Conservation (phyloP, 441 rosid genomes). For the Pelargonium australe region DNA sequence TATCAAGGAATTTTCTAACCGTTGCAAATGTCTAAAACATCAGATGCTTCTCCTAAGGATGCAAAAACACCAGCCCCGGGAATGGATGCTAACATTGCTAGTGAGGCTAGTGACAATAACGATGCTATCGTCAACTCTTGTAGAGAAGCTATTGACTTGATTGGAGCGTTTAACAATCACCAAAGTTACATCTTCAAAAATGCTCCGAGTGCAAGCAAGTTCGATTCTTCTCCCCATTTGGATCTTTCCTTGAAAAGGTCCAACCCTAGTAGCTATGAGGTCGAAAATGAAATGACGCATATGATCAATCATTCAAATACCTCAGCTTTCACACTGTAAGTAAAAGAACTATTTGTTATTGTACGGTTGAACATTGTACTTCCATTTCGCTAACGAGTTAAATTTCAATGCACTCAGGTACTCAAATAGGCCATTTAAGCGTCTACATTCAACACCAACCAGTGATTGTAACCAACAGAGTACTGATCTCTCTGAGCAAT, state of each 20-base stretch:
- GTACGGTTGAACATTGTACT: neutral
- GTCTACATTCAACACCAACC: conserved; percentile 29
- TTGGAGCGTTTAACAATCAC: conserved; percentile 49
- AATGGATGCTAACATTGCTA: conserved; percentile 22
- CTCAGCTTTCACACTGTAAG: conserved; percentile 78
- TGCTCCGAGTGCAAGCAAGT: conserved; percentile 25
- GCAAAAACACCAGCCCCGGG: no score
- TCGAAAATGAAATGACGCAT: conserved; percentile 42
- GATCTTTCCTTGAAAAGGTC: conserved; percentile 71
- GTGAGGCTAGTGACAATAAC: conserved; percentile 25
- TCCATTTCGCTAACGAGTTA: no score
- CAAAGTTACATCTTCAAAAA: conserved; percentile 6
- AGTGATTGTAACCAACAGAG: conserved; percentile 27
- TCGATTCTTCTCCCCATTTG: conserved; percentile 47
- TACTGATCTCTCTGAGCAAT: no score
- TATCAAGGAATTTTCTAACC: no score
- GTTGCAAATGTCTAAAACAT: no score
- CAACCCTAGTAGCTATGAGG: conserved; percentile 21
- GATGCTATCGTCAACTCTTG: conserved; percentile 25
- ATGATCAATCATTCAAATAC: conserved; percentile 60
- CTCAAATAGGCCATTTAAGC: conserved; percentile 38
- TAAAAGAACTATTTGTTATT: neutral
- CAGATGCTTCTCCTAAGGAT: no score
- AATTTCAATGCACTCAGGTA: conserved; percentile 41
- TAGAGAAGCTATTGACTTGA: conserved; percentile 68